Evolutionary conservation across 495 filamentous ascomycete species (phyloP), one percentile per base, ranked within the genome.

Genomic region (Paragyromitra xinjiangensis): DNA sequence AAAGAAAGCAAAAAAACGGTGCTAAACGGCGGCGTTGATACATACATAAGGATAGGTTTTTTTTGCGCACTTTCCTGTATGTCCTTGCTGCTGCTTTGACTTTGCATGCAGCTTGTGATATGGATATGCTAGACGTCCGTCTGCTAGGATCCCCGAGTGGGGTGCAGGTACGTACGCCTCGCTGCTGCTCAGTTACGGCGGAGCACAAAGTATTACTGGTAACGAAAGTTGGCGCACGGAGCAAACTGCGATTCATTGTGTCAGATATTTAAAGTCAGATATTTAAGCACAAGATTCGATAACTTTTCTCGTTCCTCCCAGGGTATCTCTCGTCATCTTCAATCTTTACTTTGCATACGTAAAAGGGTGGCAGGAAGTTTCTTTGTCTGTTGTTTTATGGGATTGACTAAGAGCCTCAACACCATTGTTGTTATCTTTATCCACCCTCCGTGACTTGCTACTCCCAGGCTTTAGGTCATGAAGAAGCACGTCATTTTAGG

Each of bases 321-420:
- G 61, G 16, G 16, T n/a, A 51, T 70, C 56, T 64, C 73, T 26
- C 55, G 64, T 24, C 65, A 76, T 59, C 29, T 48, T 22, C 59
- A 58, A 48, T 39, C 29, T 34, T 34, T 34, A 34, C 29, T 34
- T 34, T 34, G 29, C 29, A 34, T 34, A 34, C 29, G 29, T 34
- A 34, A 34, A 64, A 9, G 16, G 22, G 56, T 45, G 8, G 44
- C 8, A 44, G 61, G 37, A 29, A 42, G 26, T 42, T 66, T 73
- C 61, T 77, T 77, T 73, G 59, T 77, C 22, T 64, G 73, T 6
- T 53, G 72, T 77, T 77, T 77, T 68, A 34, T 77, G 73, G 19
- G 45, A 51, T n/a, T 14, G 68, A 44, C 45, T 26, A 37, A 58
- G 50, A 26, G 22, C 50, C 34, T 62, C 39, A 29, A 44, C 69